Evolutionary conservation across 2,329 filamentous ascomycete species (phyloP).

Genomic region (Atkinsonella texensis): DNA sequence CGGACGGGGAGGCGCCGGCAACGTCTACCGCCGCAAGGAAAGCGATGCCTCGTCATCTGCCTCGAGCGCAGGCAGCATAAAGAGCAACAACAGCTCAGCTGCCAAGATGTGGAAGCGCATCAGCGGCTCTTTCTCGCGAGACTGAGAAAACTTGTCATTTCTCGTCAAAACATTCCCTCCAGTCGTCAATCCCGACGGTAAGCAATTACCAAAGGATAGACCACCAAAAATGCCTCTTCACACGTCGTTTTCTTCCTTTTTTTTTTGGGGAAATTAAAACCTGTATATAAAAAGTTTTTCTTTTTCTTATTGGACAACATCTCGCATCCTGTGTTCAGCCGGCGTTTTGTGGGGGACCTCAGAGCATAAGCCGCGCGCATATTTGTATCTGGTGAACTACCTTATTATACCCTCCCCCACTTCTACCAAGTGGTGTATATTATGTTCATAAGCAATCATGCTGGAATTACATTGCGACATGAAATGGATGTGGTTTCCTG

Average conservation of each 20-base stretch:
- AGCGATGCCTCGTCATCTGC: conserved; percentile 18
- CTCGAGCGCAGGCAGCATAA: conserved; percentile 16
- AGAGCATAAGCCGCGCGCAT: conserved; percentile 23
- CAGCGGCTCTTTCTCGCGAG: conserved; percentile 20
- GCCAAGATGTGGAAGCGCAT: conserved; percentile 22
- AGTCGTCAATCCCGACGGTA: too few relatives aligned
- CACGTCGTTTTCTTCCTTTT: background rate
- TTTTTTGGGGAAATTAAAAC: background rate
- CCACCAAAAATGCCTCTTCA: background rate
- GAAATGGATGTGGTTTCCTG: background rate
- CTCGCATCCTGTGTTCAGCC: conserved; percentile 7
- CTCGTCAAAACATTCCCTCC: background rate
- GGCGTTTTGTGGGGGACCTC: conserved; percentile 20
- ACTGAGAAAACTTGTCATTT: conserved; percentile 8
- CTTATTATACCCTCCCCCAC: conserved; percentile 18
- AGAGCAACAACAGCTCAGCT: conserved; percentile 24
- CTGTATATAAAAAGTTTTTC: background rate
- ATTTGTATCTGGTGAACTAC: conserved; percentile 34
- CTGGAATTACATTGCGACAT: background rate
- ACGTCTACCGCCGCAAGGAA: conserved; percentile 43
- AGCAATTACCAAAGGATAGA: background rate
- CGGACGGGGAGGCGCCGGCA: conserved; percentile 55
- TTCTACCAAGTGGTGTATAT: conserved; percentile 1
- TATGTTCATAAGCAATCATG: background rate
- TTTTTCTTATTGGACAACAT: background rate